phyloP scores from a whole-genome alignment of 805 yeast species.

The Candida methanosorbosa region DNA sequence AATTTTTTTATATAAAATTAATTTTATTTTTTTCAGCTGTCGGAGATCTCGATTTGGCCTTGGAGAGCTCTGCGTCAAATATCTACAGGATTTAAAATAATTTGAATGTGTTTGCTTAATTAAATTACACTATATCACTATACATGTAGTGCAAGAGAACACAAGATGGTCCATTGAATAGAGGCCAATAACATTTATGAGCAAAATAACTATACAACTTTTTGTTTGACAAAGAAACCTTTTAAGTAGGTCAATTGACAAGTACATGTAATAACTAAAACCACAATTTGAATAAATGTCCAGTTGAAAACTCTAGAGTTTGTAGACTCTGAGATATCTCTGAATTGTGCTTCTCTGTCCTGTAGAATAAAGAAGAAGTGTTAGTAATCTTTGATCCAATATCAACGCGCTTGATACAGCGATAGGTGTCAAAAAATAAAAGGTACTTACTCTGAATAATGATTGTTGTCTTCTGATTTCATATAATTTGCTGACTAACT shows the following conservation, averaged over 20 bases:
- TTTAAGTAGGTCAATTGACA: constrained; percentile 72
- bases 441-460: constrained; percentile 36
- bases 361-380: not conserved
- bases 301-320: constrained; percentile 65
- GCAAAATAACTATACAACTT: constrained; percentile 53
- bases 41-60: too few relatives aligned
- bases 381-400: not conserved
- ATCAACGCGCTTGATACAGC: too few relatives aligned
- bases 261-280: constrained; percentile 56
- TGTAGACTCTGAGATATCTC: constrained; percentile 64
- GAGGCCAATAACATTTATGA: too few relatives aligned
- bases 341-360: constrained; percentile 64
- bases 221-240: constrained; percentile 72
- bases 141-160: too few relatives aligned
- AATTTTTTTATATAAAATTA: too few relatives aligned
- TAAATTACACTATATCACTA: too few relatives aligned
- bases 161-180: too few relatives aligned
- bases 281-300: constrained; percentile 60
- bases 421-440: not conserved
- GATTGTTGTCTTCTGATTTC: constrained; percentile 61
- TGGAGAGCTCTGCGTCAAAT: too few relatives aligned
- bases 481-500: constrained; percentile 44
- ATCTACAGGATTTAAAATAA: too few relatives aligned
- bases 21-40: too few relatives aligned
- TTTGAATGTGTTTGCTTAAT: too few relatives aligned